Base-by-base conservation (phyloP, 169 alveolate genomes). In the Theileria orientalis region DNA sequence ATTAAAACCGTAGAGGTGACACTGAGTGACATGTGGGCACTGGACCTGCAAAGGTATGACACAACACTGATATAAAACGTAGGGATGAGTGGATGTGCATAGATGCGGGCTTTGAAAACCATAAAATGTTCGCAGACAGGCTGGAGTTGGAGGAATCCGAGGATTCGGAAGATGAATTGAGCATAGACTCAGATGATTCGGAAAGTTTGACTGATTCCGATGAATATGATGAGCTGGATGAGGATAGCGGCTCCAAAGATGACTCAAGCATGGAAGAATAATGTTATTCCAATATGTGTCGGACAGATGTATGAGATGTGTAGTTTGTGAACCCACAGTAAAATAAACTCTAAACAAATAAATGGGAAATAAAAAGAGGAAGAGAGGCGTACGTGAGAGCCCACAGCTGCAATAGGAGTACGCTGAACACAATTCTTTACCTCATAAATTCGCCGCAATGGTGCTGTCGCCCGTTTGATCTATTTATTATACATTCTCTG, bases 11-110 rank as follows among this genome's bases (percentile, higher is more conserved):
- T 78, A n/a, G 86, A 78, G 25, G 41, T 78, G 51, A 78, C 86
- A 3, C 69, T 69, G 54, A 78, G 86, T 29, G 86, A 78, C 68
- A 37, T 77, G 79, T 62, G 69, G 83, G 32, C 69, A 35, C 35
- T 80, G 49, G 71, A 70, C 30, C 54, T 72, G 32, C 33, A 78
- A 54, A 51, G 60, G 78, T 77, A 41, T 27, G 67, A 40, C 2
- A 19, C 9, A 21, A 46, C 32, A 42, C 2, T 16, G n/a, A 8
- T n/a, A 21, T 16, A 42, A 41, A 32, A 44, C 44, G 0, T 54
- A 83, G 85, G 69, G 83, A 75, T 40, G 83, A 64, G 37, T 77
- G 78, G 90, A 66, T 33, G n/a, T 71, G 83, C 52, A 47, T 62
- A 14, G 74, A 72, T 59, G 47, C 41, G 21, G 76, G 86, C n/a